Evolutionary conservation across 2,329 filamentous ascomycete genomes (phyloP), one percentile per base, ranked within the genome.

Genomic region (Lecanoromycetidae sp.): DNA sequence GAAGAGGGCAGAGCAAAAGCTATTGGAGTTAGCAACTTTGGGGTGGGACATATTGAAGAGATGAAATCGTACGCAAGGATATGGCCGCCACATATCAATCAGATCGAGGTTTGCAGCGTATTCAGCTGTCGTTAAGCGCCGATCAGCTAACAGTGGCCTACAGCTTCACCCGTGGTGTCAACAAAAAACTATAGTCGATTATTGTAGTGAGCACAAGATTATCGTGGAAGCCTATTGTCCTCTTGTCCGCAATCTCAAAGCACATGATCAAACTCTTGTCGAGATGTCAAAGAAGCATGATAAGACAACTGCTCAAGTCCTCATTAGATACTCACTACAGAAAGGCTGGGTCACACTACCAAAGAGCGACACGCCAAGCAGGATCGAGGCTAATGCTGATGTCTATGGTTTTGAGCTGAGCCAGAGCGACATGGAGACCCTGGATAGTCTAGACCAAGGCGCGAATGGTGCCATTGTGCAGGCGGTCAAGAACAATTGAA

Each of bases 281-380:
- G 69, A 69, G 12, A 65, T 93, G 48, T 77, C 80, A 1, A 69
- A 80, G 57, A 88, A 87, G 66, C 77, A 91, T 61, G 71, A 71
- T 54, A 87, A 82, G 66, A 76, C 76, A 6, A 76, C 82, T 50
- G 82, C 84, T 8, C 87, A 94, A 70, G 67, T 94, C 8, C 64
- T 94, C 57, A 66, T 94, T 41, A 74, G 87, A 53, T 94, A 86
- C 74, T 84, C 82, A 55, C 63, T 94, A 63, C 84, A 94, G 64
- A 88, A 85, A 66, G 82, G 77, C 3, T 79, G 77, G 61, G 71
- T 84, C 27, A 82, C 82, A 37, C 66, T 87, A 51, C 81, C 83
- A 19, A 87, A 87, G 72, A 85, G 79, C 51, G 80, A 82, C 41
- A 82, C 76, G 4, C 72, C 77, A 0, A 75, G 71, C 25, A 71